Evolutionary conservation across 2,329 filamentous ascomycete species (phyloP), one percentile per base, ranked within the genome.

Genomic region (Epichloe festucae): DNA sequence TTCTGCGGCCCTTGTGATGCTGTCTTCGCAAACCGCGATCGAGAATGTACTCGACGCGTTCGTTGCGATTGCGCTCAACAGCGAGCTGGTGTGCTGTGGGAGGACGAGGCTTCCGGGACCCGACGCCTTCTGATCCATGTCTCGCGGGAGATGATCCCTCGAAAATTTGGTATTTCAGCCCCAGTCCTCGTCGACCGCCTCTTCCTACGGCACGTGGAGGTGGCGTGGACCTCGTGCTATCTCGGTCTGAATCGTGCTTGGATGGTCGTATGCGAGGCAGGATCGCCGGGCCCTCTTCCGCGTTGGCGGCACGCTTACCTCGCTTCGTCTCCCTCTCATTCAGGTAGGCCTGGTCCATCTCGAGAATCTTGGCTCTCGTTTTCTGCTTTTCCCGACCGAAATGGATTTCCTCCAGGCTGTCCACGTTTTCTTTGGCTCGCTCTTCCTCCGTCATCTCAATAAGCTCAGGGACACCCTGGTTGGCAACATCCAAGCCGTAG

Each of bases 21-120:
- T 79, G 73, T 56, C 74, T 76, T 47, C 84, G 79, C 36, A 91
- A 71, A 34, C 84, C 83, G n/a, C 83, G 80, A 58, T 88, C 84
- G 15, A 93, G 77, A 49, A 89, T 87, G 60, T 89, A 84, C 60
- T 89, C 84, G n/a, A 91, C 87, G 5, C 87, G 81, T 60, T 87
- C 81, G 54, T 81, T 85, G 17, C 87, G 76, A 65, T 90, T 89
- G 51, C 83, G 78, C 65, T 89, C 86, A 1, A 93, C 85, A 0
- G 87, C 87, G 40, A 89, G 72, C 66, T 93, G 87, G 65, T 93
- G 87, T 38, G 86, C 85, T 0, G 87, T 93, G 0, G 88, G 79
- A 3, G 87, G 87, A 1, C 87, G 78, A 8, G 84, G 81, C 62
- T 89, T 83, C 52, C 79, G 71, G 19, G 73, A 71, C 39, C 74